Evolutionary conservation across 345 rosid species (phyloP), one percentile per base, ranked within the genome.

Genomic region (Crucihimalaya himalaica): DNA sequence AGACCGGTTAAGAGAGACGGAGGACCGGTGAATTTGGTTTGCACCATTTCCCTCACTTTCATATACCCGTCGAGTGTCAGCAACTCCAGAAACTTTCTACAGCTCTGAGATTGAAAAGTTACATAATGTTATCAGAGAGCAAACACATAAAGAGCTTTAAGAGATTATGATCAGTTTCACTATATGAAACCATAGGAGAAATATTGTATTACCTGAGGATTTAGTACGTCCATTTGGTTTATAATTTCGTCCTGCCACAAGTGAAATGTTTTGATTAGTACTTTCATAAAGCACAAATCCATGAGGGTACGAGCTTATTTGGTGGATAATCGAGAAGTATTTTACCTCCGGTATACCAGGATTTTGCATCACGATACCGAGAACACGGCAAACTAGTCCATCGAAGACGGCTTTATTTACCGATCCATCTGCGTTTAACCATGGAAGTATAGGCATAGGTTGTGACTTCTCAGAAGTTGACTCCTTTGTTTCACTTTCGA

Each of bases 371-470:
- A 90, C 92, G 5, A 79, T 85, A 18, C 97, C 97, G 73, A 95
- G 87, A 79, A 88, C 80, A 54, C 89, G 92, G 28, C 96, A 96
- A 31, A 86, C 32, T 61, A 95, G 92, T 73, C 96, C 99, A 79
- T 81, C 76, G 68, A 85, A 90, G 39, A 92, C 88, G 43, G 58
- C 53, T 53, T 55, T 84, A 70, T 95, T 95, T 75, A 85, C 64
- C 34, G 89, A 86, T 62, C 96, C 97, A 83, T 95, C 92, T 61
- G 92, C 97, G 77, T 92, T 92, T 63, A 92, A 71, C 99, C 99
- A 95, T 56, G 97, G 99, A 46, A 75, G 76, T 78, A 95, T 85
- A 34, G 94, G 97, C 62, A 81, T 57, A 60, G 78, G 72, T 35
- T 35, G 40, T 70, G 72, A 61, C 66, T 76, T 83, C 65, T 80